Evolutionary conservation across 176 grass and related monocot species (phyloP), one percentile per base, ranked within the genome.

Genomic region (Oropetium thomaeum): DNA sequence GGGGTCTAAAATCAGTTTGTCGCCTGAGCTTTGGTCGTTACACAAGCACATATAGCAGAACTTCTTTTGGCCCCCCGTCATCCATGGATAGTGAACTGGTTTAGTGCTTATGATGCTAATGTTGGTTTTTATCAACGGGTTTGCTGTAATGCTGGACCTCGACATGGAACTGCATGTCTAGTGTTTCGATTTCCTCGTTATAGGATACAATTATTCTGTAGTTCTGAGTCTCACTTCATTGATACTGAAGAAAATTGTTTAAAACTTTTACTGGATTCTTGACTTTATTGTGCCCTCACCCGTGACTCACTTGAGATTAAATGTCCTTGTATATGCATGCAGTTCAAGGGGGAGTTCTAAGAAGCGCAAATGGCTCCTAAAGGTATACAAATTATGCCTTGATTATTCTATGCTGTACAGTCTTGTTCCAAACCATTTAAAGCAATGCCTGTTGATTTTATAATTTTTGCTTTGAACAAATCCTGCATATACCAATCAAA

Each of bases 321-420:
- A 34, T 26, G 9, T 29, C 28, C 1, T 38, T 38, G 35, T 38
- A 38, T 66, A 0, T 66, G 1, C 3, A 0, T 78, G 49, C 79
- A 82, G 67, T 61, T 72, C 51, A 25, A 77, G 79, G 26, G 10
- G 66, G 51, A 53, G 15, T 12, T 45, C 74, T 28, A 33, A 73
- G 85, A 80, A 54, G 63, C 57, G 22, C 42, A 67, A 55, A 86
- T 86, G 84, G 77, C 64, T 75, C 71, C 77, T 71, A 87, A 87
- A 83, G 85, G 85, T 83, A 83, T 27, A 38, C 14, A 12, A 1
- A 20, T 25, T 65, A 4, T 66, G 33, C 23, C 20, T 8, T 27
- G 11, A 26, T 39, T 70, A 3, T 32, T 27, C 4, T 15, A 20
- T 13, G 8, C 58, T 32, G 19, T 11, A 34, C 57, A 67, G 27